Evolutionary conservation across 2,329 filamentous ascomycete species (phyloP), one percentile per base, ranked within the genome.

Genomic region (Aotearoamyces nothofagi): DNA sequence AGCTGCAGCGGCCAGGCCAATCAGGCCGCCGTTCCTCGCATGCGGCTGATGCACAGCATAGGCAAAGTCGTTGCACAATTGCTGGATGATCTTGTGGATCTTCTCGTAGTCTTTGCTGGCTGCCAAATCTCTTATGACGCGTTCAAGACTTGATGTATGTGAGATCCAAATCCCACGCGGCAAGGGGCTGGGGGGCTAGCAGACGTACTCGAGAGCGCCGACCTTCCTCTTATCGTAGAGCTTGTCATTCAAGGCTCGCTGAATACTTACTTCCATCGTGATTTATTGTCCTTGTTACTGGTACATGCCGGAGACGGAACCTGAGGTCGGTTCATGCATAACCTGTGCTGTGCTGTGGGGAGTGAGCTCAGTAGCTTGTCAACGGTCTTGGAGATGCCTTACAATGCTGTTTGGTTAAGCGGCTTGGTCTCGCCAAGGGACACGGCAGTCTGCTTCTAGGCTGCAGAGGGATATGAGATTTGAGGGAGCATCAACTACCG

Each of bases 191-290:
- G 27, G 12, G 13, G 10, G 14, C n/a, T n/a, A n/a, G n/a, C n/a
- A 23, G 22, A 30, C 78, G 47, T 74, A 93, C 84, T 98, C 90
- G 33, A 98, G 70, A 44, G 92, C 90, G 39, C 90, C 90, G 48
- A 84, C 77, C 57, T 98, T 98, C 51, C 92, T 74, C 63, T 92
- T 93, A 52, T 98, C 90, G 55, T 98, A 98, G 50, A 96, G 77
- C 69, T 94, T 98, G 60, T 98, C 90, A 52, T 92, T 92, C 51
- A 98, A 66, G 42, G 86, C 69, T 44, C 87, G 81, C 56, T 92
- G 83, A 51, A 94, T 82, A 51, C 75, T 77, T 48, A 70, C 64
- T 61, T 96, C 87, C 86, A 96, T 94, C n/a, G n/a, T n/a, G n/a
- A n/a, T n/a, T n/a, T n/a, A n/a, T n/a, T n/a, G n/a, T n/a, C n/a